Percentiles rank a stretch among this genome's conserved stretches.
These are phyloP conservation scores for Eimeria zaria DNA, from an alignment of 169 alveolate species.

Conservation along the genomic window DNA sequence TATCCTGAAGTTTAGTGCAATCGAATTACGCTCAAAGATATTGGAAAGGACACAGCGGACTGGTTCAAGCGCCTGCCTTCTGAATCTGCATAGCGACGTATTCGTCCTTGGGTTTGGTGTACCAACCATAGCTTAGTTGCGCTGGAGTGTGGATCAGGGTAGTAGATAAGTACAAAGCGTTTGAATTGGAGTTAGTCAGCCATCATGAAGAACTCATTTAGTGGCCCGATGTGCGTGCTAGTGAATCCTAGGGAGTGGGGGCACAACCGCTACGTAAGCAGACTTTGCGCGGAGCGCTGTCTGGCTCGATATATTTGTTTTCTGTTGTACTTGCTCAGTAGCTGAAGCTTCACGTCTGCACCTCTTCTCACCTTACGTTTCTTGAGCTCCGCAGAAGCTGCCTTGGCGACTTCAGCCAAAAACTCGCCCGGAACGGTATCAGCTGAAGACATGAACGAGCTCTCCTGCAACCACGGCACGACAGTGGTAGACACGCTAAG, in stretches of 20 bases:
- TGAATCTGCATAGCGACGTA: background rate
- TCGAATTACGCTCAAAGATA: background rate
- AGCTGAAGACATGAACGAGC: slow-evolving; percentile 8
- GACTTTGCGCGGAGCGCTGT: background rate
- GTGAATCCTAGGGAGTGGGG: background rate
- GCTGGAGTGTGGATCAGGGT: background rate
- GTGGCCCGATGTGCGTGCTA: background rate
- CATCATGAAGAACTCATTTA: background rate
- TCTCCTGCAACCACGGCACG: slow-evolving; percentile 13
- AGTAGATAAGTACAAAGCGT: background rate
- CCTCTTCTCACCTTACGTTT: slow-evolving; percentile 20
- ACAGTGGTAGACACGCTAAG: background rate
- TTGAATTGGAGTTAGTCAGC: background rate
- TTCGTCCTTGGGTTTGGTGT: background rate
- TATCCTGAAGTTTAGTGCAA: background rate
- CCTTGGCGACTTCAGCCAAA: slow-evolving; percentile 29
- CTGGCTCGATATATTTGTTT: background rate
- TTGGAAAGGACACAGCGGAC: background rate
- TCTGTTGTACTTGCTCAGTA: background rate
- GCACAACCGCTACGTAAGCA: background rate
- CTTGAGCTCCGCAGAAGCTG: slow-evolving; percentile 20
- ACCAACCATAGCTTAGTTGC: background rate
- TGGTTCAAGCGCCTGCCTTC: background rate
- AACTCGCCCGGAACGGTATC: slow-evolving; percentile 8
- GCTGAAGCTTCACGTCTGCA: background rate